phyloP scores from a whole-genome alignment of 2,329 filamentous ascomycete species.

The Colletotrichum australisinense region DNA sequence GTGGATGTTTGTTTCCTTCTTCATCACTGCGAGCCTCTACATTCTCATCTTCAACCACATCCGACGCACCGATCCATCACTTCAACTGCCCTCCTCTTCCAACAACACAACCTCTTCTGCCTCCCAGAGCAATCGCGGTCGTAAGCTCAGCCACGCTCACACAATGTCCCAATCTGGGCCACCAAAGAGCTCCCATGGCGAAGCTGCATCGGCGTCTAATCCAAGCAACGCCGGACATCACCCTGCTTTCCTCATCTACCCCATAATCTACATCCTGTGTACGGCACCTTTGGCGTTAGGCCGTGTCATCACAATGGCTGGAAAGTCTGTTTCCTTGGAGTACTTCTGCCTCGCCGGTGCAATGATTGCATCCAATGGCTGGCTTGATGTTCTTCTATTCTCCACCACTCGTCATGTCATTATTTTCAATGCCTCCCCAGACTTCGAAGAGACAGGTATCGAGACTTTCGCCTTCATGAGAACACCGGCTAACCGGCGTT shows the following conservation, averaged over 20 bases:
- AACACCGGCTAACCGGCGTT: slow-evolving; percentile 26
- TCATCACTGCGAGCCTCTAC: slow-evolving; percentile 52
- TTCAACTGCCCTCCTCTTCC: slow-evolving; percentile 35
- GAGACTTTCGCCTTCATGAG: slow-evolving; percentile 35
- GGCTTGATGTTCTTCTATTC: slow-evolving; percentile 54
- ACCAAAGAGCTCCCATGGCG: not conserved
- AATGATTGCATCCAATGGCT: slow-evolving; percentile 62
- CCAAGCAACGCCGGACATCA: slow-evolving; percentile 17
- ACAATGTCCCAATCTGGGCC: not conserved
- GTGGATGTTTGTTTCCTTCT: slow-evolving; percentile 65
- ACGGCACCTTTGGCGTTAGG: slow-evolving; percentile 70
- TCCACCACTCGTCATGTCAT: slow-evolving; percentile 51
- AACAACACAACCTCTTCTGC: slow-evolving; percentile 23
- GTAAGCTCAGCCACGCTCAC: not conserved
- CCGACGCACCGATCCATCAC: slow-evolving; percentile 43
- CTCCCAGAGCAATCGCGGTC: slow-evolving; percentile 2
- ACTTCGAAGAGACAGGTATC: slow-evolving; percentile 27
- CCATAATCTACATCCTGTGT: slow-evolving; percentile 70
- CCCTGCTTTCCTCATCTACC: slow-evolving; percentile 66
- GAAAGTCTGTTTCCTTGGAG: slow-evolving; percentile 53
- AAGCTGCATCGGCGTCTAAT: not conserved
- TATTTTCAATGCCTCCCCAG: slow-evolving; percentile 40
- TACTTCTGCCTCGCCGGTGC: slow-evolving; percentile 65
- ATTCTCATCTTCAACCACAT: slow-evolving; percentile 53
- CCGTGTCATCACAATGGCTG: slow-evolving; percentile 67